These are phyloP conservation scores for Ottelia alismoides DNA, from an alignment of 106 monocot genomes.

Conservation along the genomic window DNA sequence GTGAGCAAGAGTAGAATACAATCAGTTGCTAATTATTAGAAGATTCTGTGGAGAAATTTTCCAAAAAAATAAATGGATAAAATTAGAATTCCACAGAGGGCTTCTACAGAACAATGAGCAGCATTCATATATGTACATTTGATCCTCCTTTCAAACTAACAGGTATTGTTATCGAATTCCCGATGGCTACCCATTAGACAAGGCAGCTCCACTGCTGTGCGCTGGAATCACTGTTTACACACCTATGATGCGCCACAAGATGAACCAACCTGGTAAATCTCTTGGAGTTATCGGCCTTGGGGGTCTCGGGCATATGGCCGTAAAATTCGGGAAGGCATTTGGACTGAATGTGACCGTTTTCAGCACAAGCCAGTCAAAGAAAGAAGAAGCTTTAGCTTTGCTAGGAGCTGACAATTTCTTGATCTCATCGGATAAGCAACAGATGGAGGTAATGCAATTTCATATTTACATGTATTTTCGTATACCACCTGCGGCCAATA, in stretches of 20 bases:
- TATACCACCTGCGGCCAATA: no score
- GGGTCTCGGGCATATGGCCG: constrained; percentile 87
- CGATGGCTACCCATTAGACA: constrained; percentile 44
- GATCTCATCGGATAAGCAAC: constrained; percentile 53
- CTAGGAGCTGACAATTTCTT: constrained; percentile 81
- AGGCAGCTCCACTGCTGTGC: constrained; percentile 80
- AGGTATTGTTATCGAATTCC: constrained; percentile 86
- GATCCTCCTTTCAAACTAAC: no score
- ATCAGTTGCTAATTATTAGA: no score
- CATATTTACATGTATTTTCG: no score
- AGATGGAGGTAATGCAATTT: constrained; percentile 90
- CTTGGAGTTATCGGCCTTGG: constrained; percentile 90
- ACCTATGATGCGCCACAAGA: constrained; percentile 74
- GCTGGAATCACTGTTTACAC: constrained; percentile 83
- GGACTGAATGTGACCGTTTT: constrained; percentile 76
- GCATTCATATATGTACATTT: no score
- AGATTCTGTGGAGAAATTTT: no score
- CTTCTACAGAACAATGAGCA: no score
- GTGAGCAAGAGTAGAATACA: no score
- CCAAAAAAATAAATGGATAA: no score
- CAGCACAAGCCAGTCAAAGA: constrained; percentile 78
- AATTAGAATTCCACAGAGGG: no score
- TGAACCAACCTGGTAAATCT: constrained; percentile 90
- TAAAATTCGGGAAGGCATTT: constrained; percentile 90
- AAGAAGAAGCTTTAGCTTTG: constrained; percentile 52